phyloP scores from a whole-genome alignment of 768 basidiomycete genomes.

The Clathrus columnatus region DNA sequence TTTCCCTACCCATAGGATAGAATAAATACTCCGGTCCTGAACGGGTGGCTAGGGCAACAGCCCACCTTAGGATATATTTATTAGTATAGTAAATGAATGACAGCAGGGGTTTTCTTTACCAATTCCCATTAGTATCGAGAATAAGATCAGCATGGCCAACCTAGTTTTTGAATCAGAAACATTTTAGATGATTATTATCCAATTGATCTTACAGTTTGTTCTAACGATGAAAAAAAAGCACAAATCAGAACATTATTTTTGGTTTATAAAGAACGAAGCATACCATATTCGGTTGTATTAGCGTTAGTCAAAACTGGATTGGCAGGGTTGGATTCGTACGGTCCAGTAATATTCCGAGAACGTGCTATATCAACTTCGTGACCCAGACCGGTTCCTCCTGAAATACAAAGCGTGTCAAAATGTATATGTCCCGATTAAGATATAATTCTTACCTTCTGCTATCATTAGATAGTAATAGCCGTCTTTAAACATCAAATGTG shows the following conservation, averaged over 20 bases:
- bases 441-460: slow-evolving; percentile 3
- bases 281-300: slow-evolving; percentile 4
- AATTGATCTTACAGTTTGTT: neutral
- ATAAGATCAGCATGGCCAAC: slow-evolving; percentile 7
- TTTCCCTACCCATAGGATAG: slow-evolving; percentile 6
- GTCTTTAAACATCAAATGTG: slow-evolving; percentile 1
- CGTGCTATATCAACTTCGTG: slow-evolving; percentile 4
- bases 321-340: slow-evolving; percentile 4
- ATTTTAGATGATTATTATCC: neutral
- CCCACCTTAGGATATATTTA: neutral
- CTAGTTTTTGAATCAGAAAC: neutral
- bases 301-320: slow-evolving; percentile 6
- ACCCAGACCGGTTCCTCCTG: slow-evolving; percentile 6
- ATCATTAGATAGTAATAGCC: slow-evolving; percentile 7
- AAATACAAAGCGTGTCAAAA: neutral
- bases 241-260: neutral
- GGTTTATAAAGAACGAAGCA: neutral
- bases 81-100: neutral
- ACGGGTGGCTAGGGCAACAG: slow-evolving; percentile 2
- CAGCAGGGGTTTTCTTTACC: neutral
- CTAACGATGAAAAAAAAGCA: neutral
- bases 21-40: neutral
- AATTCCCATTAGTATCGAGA: slow-evolving; percentile 1
- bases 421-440: neutral
- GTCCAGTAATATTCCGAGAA: slow-evolving; percentile 1